Conservation (phyloP, 495 filamentous ascomycete genomes). For the Aspergillus olivimuriae region DNA sequence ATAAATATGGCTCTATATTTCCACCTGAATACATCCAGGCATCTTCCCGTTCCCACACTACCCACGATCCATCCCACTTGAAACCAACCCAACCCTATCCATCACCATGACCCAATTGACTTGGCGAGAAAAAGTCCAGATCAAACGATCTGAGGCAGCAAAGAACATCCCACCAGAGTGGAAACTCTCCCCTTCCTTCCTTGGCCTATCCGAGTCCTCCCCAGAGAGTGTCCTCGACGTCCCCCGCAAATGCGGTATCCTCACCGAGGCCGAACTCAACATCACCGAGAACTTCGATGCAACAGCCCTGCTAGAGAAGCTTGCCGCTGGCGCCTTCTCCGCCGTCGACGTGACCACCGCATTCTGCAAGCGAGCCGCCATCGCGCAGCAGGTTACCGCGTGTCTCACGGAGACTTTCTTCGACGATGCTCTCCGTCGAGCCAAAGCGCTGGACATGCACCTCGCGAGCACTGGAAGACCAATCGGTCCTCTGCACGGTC, state of each 20-base stretch:
- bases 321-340: constrained; percentile 30
- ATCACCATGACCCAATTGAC: too few relatives aligned
- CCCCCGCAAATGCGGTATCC: constrained; percentile 34
- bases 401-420: constrained; percentile 58
- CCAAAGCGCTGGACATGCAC: constrained; percentile 29
- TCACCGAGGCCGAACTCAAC: constrained; percentile 41
- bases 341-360: constrained; percentile 45
- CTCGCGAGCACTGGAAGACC: constrained; percentile 25
- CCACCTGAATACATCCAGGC: too few relatives aligned
- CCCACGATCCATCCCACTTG: too few relatives aligned
- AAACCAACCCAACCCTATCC: too few relatives aligned
- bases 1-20: too few relatives aligned
- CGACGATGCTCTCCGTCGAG: constrained; percentile 24
- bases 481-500: constrained; percentile 54
- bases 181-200: too few relatives aligned
- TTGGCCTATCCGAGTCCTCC: constrained; percentile 6
- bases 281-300: constrained; percentile 52
- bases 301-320: constrained; percentile 25
- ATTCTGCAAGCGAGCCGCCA: constrained; percentile 48
- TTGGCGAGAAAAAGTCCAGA: too few relatives aligned
- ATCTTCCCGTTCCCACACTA: too few relatives aligned
- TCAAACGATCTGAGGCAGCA: too few relatives aligned
- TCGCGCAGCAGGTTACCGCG: constrained; percentile 33
- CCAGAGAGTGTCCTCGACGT: constrained; percentile 27
- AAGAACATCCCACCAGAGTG: too few relatives aligned